These are phyloP conservation scores for Calonectria multiphialidica DNA, from an alignment of 2,329 filamentous ascomycete genomes.

Conservation along the genomic window DNA sequence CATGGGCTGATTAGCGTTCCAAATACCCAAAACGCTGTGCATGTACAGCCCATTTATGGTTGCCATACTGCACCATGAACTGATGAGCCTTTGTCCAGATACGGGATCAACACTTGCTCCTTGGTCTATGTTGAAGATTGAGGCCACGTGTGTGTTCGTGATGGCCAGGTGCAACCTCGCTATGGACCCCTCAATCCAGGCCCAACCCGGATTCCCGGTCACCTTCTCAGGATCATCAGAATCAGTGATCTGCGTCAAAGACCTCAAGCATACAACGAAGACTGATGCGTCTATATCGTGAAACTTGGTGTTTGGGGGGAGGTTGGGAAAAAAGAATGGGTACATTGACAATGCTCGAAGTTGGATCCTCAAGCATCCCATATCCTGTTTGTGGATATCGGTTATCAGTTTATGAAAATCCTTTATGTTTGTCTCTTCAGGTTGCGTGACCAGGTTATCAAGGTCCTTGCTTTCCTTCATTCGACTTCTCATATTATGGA, in stretches of 20 bases:
- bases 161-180: not conserved
- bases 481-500: not conserved
- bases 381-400: not conserved
- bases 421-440: not conserved
- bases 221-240: not conserved
- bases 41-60: not conserved
- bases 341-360: not conserved
- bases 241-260: not conserved
- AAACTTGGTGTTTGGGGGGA: not conserved
- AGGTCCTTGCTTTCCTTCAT: not conserved
- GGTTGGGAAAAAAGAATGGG: slow-evolving; percentile 1
- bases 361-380: not conserved
- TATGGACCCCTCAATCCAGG: not conserved
- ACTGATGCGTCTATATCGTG: not conserved
- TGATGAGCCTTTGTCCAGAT: not conserved
- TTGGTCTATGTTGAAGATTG: not conserved
- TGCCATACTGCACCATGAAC: not conserved
- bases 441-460: not conserved
- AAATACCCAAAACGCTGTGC: not conserved
- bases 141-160: not conserved
- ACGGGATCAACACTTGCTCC: not conserved
- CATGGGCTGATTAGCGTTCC: not conserved
- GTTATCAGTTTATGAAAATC: not conserved
- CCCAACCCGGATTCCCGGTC: not conserved
- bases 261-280: not conserved